Evolutionary conservation across 441 rosid species (phyloP).

Genomic region (Geranium incanum): DNA sequence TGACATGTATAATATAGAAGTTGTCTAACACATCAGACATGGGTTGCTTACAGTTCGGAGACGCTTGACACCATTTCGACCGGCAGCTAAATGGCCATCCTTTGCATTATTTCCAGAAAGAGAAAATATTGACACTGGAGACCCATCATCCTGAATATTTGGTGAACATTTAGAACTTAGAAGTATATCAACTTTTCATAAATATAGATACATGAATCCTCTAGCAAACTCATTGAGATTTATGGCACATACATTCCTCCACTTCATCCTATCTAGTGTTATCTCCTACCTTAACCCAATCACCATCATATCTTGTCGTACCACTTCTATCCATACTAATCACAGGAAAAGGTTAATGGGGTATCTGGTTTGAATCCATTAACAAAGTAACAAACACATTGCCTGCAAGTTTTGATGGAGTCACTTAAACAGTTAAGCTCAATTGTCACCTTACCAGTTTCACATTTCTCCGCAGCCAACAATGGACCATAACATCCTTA

Average conservation of each 20-base stretch:
- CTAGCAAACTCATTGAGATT: no score
- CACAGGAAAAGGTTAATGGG: background rate
- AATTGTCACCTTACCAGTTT: background rate
- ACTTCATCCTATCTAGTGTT: no score
- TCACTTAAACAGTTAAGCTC: background rate
- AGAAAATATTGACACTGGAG: slow-evolving; percentile 76
- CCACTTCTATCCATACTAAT: background rate
- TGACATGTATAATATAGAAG: background rate
- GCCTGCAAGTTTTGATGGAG: background rate
- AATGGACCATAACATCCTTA: background rate
- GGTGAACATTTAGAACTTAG: slow-evolving; percentile 4
- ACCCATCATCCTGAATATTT: slow-evolving; percentile 74
- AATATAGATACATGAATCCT: no score
- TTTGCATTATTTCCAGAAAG: slow-evolving; percentile 72
- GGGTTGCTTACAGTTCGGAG: slow-evolving; percentile 79
- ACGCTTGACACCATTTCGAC: slow-evolving; percentile 90
- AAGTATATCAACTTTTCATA: background rate
- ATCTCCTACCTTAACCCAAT: no score
- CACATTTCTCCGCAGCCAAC: background rate
- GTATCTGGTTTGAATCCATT: background rate
- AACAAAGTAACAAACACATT: background rate
- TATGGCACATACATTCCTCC: no score
- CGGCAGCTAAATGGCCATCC: slow-evolving; percentile 90
- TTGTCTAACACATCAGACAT: slow-evolving; percentile 2
- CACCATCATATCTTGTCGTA: background rate